These are phyloP conservation scores for Gossypium rotundifolium DNA, from an alignment of 345 rosid species.

Conservation along the genomic window DNA sequence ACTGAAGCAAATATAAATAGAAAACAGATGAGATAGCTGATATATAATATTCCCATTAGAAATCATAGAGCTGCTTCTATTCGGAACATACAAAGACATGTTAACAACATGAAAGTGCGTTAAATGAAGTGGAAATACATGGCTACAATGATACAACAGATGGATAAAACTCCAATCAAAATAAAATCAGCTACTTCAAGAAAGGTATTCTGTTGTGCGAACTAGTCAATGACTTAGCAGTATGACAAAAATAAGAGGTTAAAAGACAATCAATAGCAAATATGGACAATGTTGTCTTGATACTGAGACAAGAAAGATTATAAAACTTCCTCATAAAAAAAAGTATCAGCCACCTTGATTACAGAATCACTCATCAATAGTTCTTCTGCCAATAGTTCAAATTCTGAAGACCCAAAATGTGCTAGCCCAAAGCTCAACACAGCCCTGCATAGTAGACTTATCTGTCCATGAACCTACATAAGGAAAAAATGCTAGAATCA, in stretches of 20 bases:
- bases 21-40: not conserved
- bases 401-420: constrained; percentile 88
- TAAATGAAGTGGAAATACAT: too few species aligned
- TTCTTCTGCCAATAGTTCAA: constrained; percentile 96
- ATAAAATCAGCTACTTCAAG: not conserved
- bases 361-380: constrained; percentile 8
- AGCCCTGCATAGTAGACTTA: constrained; percentile 68
- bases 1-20: not conserved
- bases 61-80: not conserved
- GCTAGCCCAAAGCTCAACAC: constrained; percentile 88
- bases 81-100: not conserved
- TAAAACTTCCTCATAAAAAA: constrained; percentile 5
- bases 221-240: not conserved
- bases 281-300: not conserved
- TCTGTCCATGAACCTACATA: constrained; percentile 91
- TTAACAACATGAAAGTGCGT: not conserved
- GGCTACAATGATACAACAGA: not conserved
- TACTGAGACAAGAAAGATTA: not conserved
- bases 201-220: not conserved
- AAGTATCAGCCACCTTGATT: constrained; percentile 6
- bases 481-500: constrained; percentile 18
- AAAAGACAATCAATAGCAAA: not conserved
- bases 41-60: not conserved
- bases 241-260: not conserved
- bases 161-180: not conserved